Conservation (phyloP, 129 eudicot species). For the sunflower (Helianthus annuus) region HanXRQr2.0-SUNRISE NC_035449.2:6021089-6021588, state of each 20-base stretch:
- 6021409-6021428: constrained; percentile 10
- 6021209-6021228: no score
- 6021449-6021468: constrained; percentile 36
- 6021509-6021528: constrained; percentile 32
- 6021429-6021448: constrained; percentile 23
- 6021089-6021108: not conserved
- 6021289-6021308: constrained; percentile 28
- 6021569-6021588: constrained; percentile 8
- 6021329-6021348: constrained; percentile 5
- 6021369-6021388: constrained; percentile 22
- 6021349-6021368: constrained; percentile 28
- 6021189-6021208: constrained; percentile 14
- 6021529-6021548: constrained; percentile 12
- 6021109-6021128: constrained; percentile 4
- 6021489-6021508: constrained; percentile 13
- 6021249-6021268: constrained; percentile 20
- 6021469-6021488: constrained; percentile 34
- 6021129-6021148: constrained; percentile 25
- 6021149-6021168: constrained; percentile 12
- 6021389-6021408: constrained; percentile 18
- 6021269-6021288: constrained; percentile 37
- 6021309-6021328: not conserved
- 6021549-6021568: not conserved
- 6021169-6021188: constrained; percentile 21
- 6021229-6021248: constrained; percentile 29